Conservation (phyloP, 78 protist species). For the Pigoraptor vietnamica region DNA sequence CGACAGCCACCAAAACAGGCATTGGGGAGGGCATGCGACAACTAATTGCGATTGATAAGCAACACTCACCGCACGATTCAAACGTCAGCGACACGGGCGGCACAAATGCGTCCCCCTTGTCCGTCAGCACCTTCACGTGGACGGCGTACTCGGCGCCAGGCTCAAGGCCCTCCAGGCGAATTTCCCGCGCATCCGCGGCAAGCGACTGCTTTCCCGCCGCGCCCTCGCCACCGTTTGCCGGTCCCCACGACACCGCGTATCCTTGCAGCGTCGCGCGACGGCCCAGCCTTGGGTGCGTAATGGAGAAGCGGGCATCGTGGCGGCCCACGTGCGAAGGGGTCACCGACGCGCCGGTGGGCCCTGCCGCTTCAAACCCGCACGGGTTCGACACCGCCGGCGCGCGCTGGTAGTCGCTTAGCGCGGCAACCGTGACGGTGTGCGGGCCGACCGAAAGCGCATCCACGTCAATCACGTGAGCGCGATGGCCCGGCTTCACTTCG, state of each 20-base stretch:
- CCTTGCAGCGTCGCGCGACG: not conserved
- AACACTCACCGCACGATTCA: not conserved
- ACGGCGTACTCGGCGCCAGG: not conserved
- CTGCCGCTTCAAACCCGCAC: not conserved
- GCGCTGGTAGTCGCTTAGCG: not conserved
- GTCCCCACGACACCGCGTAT: not conserved
- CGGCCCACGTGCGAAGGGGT: not conserved
- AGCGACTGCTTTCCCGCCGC: not conserved
- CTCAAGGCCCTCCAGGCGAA: not conserved
- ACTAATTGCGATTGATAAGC: too few species aligned
- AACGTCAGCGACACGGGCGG: not conserved
- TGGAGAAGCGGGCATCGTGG: not conserved
- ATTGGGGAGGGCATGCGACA: too few species aligned
- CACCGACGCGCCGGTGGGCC: not conserved
- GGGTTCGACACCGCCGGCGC: not conserved
- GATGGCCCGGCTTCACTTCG: not conserved
- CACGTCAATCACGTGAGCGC: not conserved
- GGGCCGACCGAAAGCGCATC: not conserved
- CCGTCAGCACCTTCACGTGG: not conserved
- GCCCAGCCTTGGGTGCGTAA: not conserved
- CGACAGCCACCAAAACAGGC: too few species aligned
- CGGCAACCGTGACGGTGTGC: not conserved
- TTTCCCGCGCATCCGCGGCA: too few species aligned
- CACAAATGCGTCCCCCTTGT: not conserved
- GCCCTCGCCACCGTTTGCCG: too few species aligned